Evolutionary conservation across 352 stramenopile genomes (phyloP), one percentile per base, ranked within the genome.

Genomic region (Pythium utonaiense): DNA sequence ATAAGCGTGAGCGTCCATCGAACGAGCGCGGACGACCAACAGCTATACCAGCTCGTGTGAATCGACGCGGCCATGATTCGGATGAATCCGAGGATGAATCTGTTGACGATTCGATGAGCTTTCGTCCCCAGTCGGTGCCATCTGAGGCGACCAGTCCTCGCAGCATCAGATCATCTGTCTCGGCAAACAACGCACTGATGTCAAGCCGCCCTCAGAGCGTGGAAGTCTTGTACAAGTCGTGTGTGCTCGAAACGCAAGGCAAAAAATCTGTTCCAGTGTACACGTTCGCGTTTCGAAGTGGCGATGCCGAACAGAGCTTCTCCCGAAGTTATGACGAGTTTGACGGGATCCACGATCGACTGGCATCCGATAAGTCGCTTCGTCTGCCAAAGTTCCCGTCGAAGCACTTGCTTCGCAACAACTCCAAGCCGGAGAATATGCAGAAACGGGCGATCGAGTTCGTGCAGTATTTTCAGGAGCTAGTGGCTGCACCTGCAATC

Each of bases 401-500:
- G 0, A 94, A 91, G 54, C 83, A 94, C 45, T 67, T 73, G 17
- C 60, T 86, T 17, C 83, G 81, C 27, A 93, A 91, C 64, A 88
- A 86, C 52, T 87, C 67, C 14, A 94, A 94, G 54, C 78, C 83
- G 0, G 85, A 94, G 24, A 92, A 92, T 38, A 89, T 94, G 79
- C 72, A 88, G 60, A 94, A 91, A 67, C 81, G 85, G n/a, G 85
- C 77, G 2, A 76, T 89, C 48, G 85, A 94, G 51, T 82, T 93
- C 31, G 68, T 84, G 19, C 55, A 83, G 49, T 94, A 94, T 44
- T 75, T 94, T 27, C 72, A 90, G 53, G 71, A 86, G 24, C 64
- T 94, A 6, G 64, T 93, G 6, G 60, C 67, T 0, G 62, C 84
- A 3, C 68, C 77, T 0, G 66, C 62, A 2, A 66, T 94, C 22